Percentiles rank a stretch among this genome's conserved stretches.
phyloP scores from a whole-genome alignment of 192 early-diverging fungal genomes.

The Podochytrium sp. region DNA sequence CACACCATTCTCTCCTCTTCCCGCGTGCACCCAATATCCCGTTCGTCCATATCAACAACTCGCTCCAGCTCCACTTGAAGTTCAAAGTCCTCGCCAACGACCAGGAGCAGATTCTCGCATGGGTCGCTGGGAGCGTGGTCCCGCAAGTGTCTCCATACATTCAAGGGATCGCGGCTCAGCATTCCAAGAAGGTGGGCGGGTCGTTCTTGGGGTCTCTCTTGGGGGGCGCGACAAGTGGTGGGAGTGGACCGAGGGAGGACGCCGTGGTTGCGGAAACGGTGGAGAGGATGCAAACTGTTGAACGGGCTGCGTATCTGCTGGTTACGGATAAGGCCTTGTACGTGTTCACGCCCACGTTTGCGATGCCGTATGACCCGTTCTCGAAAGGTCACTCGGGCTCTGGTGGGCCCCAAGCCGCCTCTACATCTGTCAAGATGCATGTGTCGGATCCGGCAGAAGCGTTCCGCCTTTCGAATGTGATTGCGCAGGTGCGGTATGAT shows the following conservation, averaged over 20 bases:
- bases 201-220: slow-evolving; percentile 1
- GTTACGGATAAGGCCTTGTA: slow-evolving; percentile 47
- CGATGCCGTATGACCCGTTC: slow-evolving; percentile 42
- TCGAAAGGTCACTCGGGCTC: background rate
- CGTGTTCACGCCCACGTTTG: slow-evolving; percentile 48
- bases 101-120: slow-evolving; percentile 46
- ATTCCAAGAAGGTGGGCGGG: background rate
- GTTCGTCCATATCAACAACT: slow-evolving; percentile 50
- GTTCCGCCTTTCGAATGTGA: slow-evolving; percentile 21
- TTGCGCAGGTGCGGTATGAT: slow-evolving; percentile 44
- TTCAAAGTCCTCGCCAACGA: slow-evolving; percentile 44
- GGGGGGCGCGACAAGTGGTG: background rate
- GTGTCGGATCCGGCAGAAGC: slow-evolving; percentile 2
- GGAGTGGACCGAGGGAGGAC: background rate
- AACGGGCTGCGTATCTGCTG: slow-evolving; percentile 48
- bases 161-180: slow-evolving; percentile 17
- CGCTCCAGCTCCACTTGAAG: slow-evolving; percentile 53
- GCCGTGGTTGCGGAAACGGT: background rate
- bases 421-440: background rate
- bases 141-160: slow-evolving; percentile 42
- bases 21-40: slow-evolving; percentile 53
- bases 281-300: slow-evolving; percentile 34
- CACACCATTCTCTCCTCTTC: background rate
- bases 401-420: background rate
- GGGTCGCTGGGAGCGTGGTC: slow-evolving; percentile 46